phyloP scores from a whole-genome alignment of 108 stramenopile genomes.

The Cyclotella atomus region DNA sequence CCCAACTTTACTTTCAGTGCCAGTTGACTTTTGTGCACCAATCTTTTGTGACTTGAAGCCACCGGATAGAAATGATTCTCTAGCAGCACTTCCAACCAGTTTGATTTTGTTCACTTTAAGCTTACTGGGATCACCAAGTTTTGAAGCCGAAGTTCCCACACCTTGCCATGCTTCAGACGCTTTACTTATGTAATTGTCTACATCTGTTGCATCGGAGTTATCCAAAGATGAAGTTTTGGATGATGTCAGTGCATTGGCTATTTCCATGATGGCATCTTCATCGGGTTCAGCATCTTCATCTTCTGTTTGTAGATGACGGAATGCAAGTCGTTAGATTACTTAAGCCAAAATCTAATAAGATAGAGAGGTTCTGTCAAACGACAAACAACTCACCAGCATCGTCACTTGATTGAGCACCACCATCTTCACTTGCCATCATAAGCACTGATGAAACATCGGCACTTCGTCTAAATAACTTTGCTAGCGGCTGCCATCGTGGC shows the following conservation, averaged over 20 bases:
- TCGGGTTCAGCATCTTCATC: neutral
- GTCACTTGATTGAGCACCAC: neutral
- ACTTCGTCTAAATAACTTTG: neutral
- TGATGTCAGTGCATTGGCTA: constrained; percentile 28
- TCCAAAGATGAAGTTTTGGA: neutral
- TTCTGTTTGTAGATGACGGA: neutral
- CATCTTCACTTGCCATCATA: neutral
- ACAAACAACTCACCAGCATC: neutral
- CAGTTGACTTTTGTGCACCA: neutral
- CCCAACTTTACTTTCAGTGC: neutral
- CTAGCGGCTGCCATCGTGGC: neutral
- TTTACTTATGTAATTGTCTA: neutral
- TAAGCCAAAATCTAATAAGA: neutral
- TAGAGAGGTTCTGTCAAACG: neutral
- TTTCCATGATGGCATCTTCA: constrained; percentile 30
- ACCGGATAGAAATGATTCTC: constrained; percentile 11
- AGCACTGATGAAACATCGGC: neutral
- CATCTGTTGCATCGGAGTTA: neutral
- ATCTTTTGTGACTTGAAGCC: neutral
- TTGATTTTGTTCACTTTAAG: neutral
- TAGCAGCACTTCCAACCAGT: neutral
- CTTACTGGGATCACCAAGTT: neutral
- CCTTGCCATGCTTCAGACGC: constrained; percentile 4
- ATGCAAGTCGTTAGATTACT: neutral
- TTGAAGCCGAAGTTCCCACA: neutral